Conservation (phyloP, 805 yeast genomes). For the Saccharomycopsis amapae region DNA sequence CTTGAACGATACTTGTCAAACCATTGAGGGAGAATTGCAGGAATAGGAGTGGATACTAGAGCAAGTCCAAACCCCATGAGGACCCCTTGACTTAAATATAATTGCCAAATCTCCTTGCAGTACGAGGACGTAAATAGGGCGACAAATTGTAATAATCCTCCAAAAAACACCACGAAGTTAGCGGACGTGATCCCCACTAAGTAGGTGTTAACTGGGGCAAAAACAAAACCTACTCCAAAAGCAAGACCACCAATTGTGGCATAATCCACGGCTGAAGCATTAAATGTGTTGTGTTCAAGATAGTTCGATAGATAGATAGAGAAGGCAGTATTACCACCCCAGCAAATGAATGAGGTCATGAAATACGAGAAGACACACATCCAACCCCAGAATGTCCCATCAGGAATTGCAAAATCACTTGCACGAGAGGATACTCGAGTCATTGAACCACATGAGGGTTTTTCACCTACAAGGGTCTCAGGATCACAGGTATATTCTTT, state of each 20-base stretch:
- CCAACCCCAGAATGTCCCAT: constrained; percentile 45
- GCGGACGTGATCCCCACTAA: constrained; percentile 39
- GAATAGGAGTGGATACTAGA: constrained; percentile 39
- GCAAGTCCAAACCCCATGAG: constrained; percentile 48
- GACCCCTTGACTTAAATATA: constrained; percentile 37
- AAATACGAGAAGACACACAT: constrained; percentile 39
- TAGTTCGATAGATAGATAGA: constrained; percentile 46
- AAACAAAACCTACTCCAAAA: constrained; percentile 44
- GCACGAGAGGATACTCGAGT: neutral
- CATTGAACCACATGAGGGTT: neutral
- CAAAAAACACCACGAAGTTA: constrained; percentile 35
- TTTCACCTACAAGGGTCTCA: neutral
- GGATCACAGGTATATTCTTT: too few species aligned
- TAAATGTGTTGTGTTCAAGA: constrained; percentile 38
- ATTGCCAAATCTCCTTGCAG: neutral
- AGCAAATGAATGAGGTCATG: constrained; percentile 38
- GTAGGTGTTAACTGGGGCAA: constrained; percentile 43
- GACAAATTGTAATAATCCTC: constrained; percentile 40
- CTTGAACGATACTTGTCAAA: constrained; percentile 40
- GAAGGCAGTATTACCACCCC: constrained; percentile 54
- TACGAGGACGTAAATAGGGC: constrained; percentile 28
- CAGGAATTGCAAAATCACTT: constrained; percentile 28
- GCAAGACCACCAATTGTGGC: constrained; percentile 54
- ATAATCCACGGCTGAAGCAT: constrained; percentile 43
- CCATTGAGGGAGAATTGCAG: constrained; percentile 49